These are phyloP conservation scores for Lipomyces sp. DNA, from an alignment of 805 yeast species.

Conservation along the genomic window DNA sequence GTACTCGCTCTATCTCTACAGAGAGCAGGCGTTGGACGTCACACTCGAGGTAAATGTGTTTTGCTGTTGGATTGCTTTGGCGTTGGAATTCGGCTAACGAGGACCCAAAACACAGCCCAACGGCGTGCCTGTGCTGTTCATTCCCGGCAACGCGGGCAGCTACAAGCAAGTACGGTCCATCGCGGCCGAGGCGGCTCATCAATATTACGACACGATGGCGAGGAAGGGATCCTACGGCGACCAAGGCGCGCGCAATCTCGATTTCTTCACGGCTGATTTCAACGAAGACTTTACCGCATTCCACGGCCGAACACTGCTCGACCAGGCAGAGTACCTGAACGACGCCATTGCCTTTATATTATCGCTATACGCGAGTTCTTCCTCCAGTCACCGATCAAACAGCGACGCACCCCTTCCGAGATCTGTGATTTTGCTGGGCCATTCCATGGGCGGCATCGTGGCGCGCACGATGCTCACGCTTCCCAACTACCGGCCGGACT, in stretches of 20 bases:
- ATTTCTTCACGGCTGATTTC: slow-evolving; percentile 88
- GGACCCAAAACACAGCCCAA: slow-evolving; percentile 52
- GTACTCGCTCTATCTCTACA: slow-evolving; percentile 77
- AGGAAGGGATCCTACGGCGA: slow-evolving; percentile 27
- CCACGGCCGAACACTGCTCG: slow-evolving; percentile 88
- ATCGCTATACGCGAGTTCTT: slow-evolving; percentile 49
- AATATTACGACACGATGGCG: slow-evolving; percentile 44
- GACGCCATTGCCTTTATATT: slow-evolving; percentile 81
- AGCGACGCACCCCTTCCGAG: slow-evolving; percentile 42
- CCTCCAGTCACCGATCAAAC: slow-evolving; percentile 32
- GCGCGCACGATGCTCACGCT: slow-evolving; percentile 79
- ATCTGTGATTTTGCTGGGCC: slow-evolving; percentile 79
- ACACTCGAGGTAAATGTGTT: slow-evolving; percentile 20
- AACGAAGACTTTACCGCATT: slow-evolving; percentile 95
- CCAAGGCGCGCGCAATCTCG: slow-evolving; percentile 51
- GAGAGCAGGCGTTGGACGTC: slow-evolving; percentile 60
- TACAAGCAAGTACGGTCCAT: slow-evolving; percentile 84
- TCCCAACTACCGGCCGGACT: slow-evolving; percentile 65
- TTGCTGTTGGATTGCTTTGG: too few relatives aligned
- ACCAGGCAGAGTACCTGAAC: slow-evolving; percentile 88
- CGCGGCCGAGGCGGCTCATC: slow-evolving; percentile 73
- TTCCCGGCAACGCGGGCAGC: slow-evolving; percentile 98
- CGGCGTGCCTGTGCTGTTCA: slow-evolving; percentile 87
- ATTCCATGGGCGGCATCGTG: slow-evolving; percentile 98
- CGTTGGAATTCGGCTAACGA: too few relatives aligned